Evolutionary conservation across 148 eudicot species (phyloP), one percentile per base, ranked within the genome.

Genomic region (Camellia japonica): DNA sequence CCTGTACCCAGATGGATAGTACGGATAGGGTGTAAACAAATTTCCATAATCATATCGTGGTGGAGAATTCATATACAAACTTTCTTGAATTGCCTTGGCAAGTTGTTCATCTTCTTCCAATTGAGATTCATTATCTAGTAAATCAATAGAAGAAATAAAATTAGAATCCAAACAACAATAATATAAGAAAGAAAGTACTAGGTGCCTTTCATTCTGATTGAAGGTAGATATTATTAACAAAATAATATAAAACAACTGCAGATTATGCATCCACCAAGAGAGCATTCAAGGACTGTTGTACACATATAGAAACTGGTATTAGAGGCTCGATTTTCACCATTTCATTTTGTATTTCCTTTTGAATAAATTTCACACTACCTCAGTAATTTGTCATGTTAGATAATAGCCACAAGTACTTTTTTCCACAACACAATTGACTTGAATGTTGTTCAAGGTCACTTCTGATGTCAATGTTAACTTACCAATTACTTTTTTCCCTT

Each of bases 41-140:
- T 85, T 85, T 82, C 92, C 93, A 75, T 83, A 86, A 82, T 88
- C 93, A 85, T 56, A 74, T 15, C 84, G 80, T 72, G 97, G 93
- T 68, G 93, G 90, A 77, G 97, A 88, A 62, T 86, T 91, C 80
- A 89, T 75, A 78, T 88, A 88, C 79, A 91, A 69, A 86, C 95
- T 96, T 85, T 96, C 98, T 80, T 96, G 97, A 81, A 96, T 78
- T 78, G 97, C 97, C 80, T 88, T 94, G 23, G 98, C 98, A 56
- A 96, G 93, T 80, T 74, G 88, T 84, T 96, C 99, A 82, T 96
- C 98, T 88, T 93, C 99, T 76, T 90, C 93, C 84, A 92, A 73
- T 64, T 83, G 87, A 81, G 79, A 51, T 15, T 86, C 94, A 49
- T 78, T 38, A 63, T 93, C 97, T 88, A 73, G 23, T 56, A 61